Evolutionary conservation across 2,329 filamentous ascomycete genomes (phyloP), one percentile per base, ranked within the genome.

Genomic region (Fusarium keratoplasticum): DNA sequence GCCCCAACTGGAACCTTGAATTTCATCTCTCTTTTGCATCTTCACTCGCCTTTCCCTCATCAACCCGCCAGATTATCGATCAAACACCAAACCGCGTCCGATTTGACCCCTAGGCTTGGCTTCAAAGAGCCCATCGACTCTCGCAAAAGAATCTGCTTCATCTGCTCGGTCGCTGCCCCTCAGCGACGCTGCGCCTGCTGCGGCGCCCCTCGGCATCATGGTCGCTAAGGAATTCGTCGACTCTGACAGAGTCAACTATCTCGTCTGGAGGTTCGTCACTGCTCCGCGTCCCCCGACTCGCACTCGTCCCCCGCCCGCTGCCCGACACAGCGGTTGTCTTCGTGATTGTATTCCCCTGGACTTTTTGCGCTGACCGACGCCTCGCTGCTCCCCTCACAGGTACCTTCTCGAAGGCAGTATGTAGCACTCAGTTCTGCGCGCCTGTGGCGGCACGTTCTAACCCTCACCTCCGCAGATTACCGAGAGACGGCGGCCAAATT

Each of bases 161-260:
- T 57, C 71, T 64, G 40, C 58, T 47, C 62, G 64, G 62, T 63
- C 64, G 66, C 70, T 67, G 69, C 73, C 70, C 63, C 71, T 73
- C 72, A 72, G 75, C 79, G 72, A 76, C 78, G 66, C 73, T 76
- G 79, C 81, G 80, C 80, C 79, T 79, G 75, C 74, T 77, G 74
- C 76, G 81, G 79, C 79, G 79, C 79, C 72, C 73, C 47, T 76
- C 73, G 72, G 74, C 72, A 80, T 78, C 79, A 90, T 90, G 88
- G 82, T 83, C 76, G 76, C 78, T 79, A 90, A 90, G 85, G 89
- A 91, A 84, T 86, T 87, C 80, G 86, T 92, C 79, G 88, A 91
- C 87, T 91, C 89, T 76, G 87, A 92, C 83, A 87, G 89, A 86
- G 86, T 92, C 87, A 92, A 92, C 86, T 92, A 90, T 87, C 87